phyloP scores from a whole-genome alignment of 2,329 filamentous ascomycete species.

The Knufia fluminis region DNA sequence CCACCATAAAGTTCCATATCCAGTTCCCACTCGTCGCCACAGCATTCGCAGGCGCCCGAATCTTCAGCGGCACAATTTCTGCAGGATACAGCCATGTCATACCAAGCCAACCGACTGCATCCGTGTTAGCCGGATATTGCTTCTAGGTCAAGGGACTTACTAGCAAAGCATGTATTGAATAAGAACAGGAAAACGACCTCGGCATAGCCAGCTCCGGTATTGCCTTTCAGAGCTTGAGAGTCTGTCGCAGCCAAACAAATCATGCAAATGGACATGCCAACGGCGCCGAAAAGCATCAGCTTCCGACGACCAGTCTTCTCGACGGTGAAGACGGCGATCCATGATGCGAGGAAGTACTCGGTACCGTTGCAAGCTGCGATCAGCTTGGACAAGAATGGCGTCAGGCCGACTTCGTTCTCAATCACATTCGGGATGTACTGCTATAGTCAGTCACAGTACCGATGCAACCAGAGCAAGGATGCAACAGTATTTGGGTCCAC shows the following conservation, averaged over 20 bases:
- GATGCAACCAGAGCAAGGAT: no score
- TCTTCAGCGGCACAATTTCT: slow-evolving; percentile 42
- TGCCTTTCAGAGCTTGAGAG: slow-evolving; percentile 24
- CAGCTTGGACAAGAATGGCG: slow-evolving; percentile 34
- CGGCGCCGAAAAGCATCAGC: slow-evolving; percentile 63
- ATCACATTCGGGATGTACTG: slow-evolving; percentile 37
- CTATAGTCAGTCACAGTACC: no score
- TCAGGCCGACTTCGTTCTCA: slow-evolving; percentile 35
- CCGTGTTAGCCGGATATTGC: background rate
- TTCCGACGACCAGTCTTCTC: slow-evolving; percentile 49
- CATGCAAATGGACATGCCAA: slow-evolving; percentile 59
- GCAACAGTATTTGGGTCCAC: no score
- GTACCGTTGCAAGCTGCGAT: slow-evolving; percentile 46
- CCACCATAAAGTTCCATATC: slow-evolving; percentile 65
- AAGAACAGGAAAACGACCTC: slow-evolving; percentile 50
- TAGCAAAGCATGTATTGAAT: slow-evolving; percentile 54
- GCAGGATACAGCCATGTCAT: slow-evolving; percentile 36
- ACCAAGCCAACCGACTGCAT: slow-evolving; percentile 11
- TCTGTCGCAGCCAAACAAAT: slow-evolving; percentile 43
- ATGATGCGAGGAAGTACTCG: slow-evolving; percentile 45
- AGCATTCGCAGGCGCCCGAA: slow-evolving; percentile 55
- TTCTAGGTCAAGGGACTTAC: slow-evolving; percentile 42
- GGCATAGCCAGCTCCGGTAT: slow-evolving; percentile 32
- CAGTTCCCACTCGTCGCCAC: slow-evolving; percentile 63
- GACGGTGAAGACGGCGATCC: slow-evolving; percentile 43